Evolutionary conservation across 176 grass and related monocot genomes (phyloP).

Genomic region (Eragrostis curvula): DNA sequence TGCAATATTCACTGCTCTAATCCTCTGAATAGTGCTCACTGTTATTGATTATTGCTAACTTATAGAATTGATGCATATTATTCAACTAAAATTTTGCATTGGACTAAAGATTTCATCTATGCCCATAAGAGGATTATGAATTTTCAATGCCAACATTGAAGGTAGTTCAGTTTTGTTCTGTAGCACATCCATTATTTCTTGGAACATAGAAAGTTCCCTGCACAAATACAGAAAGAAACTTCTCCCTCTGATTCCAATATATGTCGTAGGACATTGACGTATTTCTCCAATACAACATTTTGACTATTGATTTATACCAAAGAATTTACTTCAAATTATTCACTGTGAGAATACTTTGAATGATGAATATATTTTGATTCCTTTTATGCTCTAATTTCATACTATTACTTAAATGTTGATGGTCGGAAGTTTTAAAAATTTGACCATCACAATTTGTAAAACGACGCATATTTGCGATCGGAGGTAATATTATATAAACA

Average conservation of each 20-base stretch:
- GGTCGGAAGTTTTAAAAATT: too few relatives aligned
- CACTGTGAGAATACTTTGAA: too few relatives aligned
- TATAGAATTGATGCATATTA: not conserved
- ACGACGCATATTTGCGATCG: constrained; percentile 5
- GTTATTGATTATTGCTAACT: not conserved
- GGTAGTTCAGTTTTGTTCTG: not conserved
- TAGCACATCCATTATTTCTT: not conserved
- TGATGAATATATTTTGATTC: too few relatives aligned
- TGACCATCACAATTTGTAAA: too few relatives aligned
- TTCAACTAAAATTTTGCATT: not conserved
- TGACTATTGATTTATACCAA: too few relatives aligned
- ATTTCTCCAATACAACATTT: too few relatives aligned
- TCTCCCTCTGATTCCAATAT: too few relatives aligned
- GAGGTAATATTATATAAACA: not conserved
- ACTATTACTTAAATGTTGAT: too few relatives aligned
- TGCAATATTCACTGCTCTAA: not conserved
- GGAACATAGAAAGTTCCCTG: not conserved
- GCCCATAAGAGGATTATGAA: not conserved
- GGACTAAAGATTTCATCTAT: constrained; percentile 7
- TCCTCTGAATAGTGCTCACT: not conserved
- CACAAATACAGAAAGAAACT: not conserved
- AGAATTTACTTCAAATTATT: too few relatives aligned
- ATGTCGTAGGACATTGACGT: too few relatives aligned
- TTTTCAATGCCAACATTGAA: constrained; percentile 19
- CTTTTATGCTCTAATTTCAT: too few relatives aligned